Conservation (phyloP, 2,329 filamentous ascomycete genomes). For the Phialophora verrucosa region DNA sequence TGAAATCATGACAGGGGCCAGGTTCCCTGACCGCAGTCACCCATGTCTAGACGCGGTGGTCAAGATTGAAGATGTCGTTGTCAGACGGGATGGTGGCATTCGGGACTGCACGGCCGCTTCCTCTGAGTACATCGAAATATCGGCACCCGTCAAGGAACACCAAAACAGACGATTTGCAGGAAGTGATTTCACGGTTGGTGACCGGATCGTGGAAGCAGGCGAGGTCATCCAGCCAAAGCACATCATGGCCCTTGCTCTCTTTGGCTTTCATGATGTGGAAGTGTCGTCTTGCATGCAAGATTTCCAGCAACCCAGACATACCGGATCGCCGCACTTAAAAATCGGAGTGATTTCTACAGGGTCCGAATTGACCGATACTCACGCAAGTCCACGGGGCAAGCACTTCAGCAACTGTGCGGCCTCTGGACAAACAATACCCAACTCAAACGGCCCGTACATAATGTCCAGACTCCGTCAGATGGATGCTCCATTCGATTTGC, state of each 20-base stretch:
- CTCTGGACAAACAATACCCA: conserved; percentile 25
- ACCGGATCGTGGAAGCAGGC: conserved; percentile 32
- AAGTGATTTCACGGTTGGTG: conserved; percentile 35
- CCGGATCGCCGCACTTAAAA: neutral
- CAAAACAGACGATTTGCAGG: conserved; percentile 39
- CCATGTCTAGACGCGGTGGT: neutral
- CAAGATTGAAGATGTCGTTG: neutral
- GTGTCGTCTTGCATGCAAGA: conserved; percentile 22
- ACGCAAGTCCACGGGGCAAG: neutral
- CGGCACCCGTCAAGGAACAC: conserved; percentile 23
- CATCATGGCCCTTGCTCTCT: conserved; percentile 40
- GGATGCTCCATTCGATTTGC: conserved; percentile 28
- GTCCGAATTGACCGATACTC: neutral
- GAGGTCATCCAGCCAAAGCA: conserved; percentile 34
- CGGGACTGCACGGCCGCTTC: neutral
- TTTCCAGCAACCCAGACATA: conserved; percentile 16
- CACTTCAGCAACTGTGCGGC: neutral
- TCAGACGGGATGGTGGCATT: neutral
- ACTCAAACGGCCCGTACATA: conserved; percentile 42
- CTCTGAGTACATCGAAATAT: conserved; percentile 2
- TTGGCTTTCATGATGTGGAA: conserved; percentile 32
- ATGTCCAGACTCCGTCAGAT: conserved; percentile 28
- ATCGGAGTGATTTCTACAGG: neutral
- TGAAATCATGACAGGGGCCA: neutral
- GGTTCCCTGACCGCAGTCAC: neutral